These are phyloP conservation scores for Pseudognaphalium luteoalbum DNA, from an alignment of 129 eudicot genomes.

Conservation along the genomic window DNA sequence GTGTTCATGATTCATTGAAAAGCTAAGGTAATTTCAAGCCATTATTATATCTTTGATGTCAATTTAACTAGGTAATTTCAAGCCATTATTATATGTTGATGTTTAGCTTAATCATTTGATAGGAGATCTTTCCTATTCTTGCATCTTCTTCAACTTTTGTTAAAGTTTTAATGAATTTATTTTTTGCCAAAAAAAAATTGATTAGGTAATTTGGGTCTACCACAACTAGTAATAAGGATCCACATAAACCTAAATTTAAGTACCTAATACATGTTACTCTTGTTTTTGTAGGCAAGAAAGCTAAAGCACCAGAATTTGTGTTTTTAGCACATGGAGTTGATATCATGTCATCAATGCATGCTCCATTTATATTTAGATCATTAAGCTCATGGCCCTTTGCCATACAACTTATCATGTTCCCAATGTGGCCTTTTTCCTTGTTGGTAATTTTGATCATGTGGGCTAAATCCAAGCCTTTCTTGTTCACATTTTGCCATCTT, in stretches of 20 bases:
- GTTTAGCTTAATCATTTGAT: too few relatives aligned
- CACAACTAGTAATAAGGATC: not conserved
- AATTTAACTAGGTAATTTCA: too few relatives aligned
- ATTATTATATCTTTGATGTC: too few relatives aligned
- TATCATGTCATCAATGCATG: constrained; percentile 60
- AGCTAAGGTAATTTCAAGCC: too few relatives aligned
- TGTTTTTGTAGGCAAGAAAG: constrained; percentile 41
- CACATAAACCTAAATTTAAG: not conserved
- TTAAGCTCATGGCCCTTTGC: constrained; percentile 64
- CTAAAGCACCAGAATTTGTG: constrained; percentile 78
- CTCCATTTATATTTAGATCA: constrained; percentile 60
- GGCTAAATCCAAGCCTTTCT: constrained; percentile 64
- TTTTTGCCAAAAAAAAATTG: too few relatives aligned
- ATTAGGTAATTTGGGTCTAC: not conserved
- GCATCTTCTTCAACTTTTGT: too few relatives aligned
- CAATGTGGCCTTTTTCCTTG: constrained; percentile 55
- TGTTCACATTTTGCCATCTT: constrained; percentile 52
- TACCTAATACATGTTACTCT: constrained; percentile 6
- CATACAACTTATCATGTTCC: constrained; percentile 44
- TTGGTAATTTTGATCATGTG: constrained; percentile 59
- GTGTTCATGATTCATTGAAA: too few relatives aligned
- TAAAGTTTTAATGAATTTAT: too few relatives aligned
- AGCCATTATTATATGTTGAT: too few relatives aligned
- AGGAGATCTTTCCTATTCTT: too few relatives aligned
- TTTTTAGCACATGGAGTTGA: constrained; percentile 84